Conservation (phyloP, 1,284 basidiomycete species). For the Hemileia vastatrix region DNA sequence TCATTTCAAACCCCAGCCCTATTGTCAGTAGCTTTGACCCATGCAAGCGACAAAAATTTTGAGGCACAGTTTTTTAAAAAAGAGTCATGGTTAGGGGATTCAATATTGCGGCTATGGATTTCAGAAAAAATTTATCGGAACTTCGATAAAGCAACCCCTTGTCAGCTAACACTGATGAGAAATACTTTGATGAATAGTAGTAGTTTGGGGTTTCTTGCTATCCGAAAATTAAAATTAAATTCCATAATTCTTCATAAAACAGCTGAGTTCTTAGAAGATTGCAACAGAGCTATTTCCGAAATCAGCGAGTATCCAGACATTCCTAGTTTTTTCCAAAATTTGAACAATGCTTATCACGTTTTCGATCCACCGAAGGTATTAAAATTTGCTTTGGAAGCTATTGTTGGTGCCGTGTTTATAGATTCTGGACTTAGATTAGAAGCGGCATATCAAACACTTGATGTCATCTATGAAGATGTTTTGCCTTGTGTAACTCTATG, state of each 20-base stretch:
- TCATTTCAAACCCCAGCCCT: slow-evolving; percentile 56
- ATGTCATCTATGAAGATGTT: slow-evolving; percentile 56
- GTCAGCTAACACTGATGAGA: slow-evolving; percentile 60
- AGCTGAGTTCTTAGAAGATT: slow-evolving; percentile 57
- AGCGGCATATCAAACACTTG: slow-evolving; percentile 54
- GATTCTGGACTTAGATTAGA: slow-evolving; percentile 66
- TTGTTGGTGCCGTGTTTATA: slow-evolving; percentile 70
- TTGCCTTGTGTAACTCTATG: too few relatives aligned
- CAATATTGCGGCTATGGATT: slow-evolving; percentile 62
- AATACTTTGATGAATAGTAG: slow-evolving; percentile 61
- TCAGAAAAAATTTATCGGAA: slow-evolving; percentile 59
- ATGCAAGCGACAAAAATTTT: slow-evolving; percentile 59
- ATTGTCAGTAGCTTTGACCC: slow-evolving; percentile 64
- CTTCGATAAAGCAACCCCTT: slow-evolving; percentile 60
- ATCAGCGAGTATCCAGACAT: slow-evolving; percentile 53
- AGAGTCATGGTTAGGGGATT: slow-evolving; percentile 72
- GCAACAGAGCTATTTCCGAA: slow-evolving; percentile 54
- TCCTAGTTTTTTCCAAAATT: slow-evolving; percentile 54
- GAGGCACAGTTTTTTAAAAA: slow-evolving; percentile 63
- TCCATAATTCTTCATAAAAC: slow-evolving; percentile 60
- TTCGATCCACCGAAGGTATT: slow-evolving; percentile 72
- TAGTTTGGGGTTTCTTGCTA: slow-evolving; percentile 59
- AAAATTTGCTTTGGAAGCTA: slow-evolving; percentile 65
- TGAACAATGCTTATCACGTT: slow-evolving; percentile 61
- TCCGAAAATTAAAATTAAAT: slow-evolving; percentile 59